A percentile compares a stretch with the other conserved stretches of the same genome.
These are phyloP conservation scores for Exserohilum rostratum DNA, from an alignment of 2,329 filamentous ascomycete genomes.

Conservation along the genomic window DNA sequence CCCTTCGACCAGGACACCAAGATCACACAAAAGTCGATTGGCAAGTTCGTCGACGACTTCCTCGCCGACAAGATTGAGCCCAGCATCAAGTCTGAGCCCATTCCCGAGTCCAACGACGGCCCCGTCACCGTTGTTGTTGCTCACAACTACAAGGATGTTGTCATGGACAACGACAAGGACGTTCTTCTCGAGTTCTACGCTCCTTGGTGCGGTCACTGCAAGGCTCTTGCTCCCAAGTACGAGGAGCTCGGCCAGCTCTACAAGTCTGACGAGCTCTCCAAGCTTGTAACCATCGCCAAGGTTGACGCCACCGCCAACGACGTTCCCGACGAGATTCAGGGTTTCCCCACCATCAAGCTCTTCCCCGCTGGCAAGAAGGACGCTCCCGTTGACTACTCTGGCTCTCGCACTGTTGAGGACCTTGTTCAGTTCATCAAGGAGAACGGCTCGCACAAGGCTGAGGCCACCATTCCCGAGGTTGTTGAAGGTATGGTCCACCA, in stretches of 20 bases:
- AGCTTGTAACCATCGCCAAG: constrained; percentile 77
- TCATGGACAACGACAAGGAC: constrained; percentile 94
- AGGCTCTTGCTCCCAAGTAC: constrained; percentile 71
- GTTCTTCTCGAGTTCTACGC: constrained; percentile 98
- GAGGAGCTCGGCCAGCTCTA: constrained; percentile 67
- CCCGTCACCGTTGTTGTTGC: constrained; percentile 88
- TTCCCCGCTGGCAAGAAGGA: constrained; percentile 90
- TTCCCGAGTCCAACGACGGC: constrained; percentile 91
- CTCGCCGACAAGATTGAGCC: constrained; percentile 86
- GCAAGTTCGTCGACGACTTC: constrained; percentile 85
- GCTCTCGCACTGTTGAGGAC: constrained; percentile 88
- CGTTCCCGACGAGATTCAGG: constrained; percentile 93
- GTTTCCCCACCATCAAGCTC: constrained; percentile 99
- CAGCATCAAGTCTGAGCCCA: constrained; percentile 97
- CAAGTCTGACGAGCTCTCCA: constrained; percentile 56
- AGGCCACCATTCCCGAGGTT: constrained; percentile 57
- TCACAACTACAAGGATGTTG: constrained; percentile 89
- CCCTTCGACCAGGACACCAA: constrained; percentile 86
- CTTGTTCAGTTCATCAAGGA: constrained; percentile 91
- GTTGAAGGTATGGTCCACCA: constrained; percentile 49
- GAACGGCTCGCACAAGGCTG: constrained; percentile 88
- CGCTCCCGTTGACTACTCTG: constrained; percentile 83
- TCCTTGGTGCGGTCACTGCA: constrained; percentile 78
- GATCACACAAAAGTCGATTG: constrained; percentile 75
- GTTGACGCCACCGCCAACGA: constrained; percentile 96